Conservation (phyloP, 495 filamentous ascomycete genomes). For the Xylaria scruposa region DNA sequence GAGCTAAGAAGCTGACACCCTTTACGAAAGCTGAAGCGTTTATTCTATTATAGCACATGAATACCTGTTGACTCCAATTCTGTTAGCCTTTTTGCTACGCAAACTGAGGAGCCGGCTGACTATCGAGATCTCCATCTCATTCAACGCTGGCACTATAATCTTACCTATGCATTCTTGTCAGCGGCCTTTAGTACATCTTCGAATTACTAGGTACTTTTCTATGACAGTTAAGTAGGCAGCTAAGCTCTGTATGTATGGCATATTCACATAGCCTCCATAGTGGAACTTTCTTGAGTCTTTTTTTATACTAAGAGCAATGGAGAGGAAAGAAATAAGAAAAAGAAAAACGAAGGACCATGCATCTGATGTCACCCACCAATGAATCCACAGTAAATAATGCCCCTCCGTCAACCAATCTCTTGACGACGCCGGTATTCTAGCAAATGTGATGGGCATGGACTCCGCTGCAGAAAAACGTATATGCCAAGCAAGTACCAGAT, state of each 20-base stretch:
- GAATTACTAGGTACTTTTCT: background rate
- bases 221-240: background rate
- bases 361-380: constrained; percentile 4
- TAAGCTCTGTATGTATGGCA: background rate
- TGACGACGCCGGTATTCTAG: background rate
- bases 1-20: background rate
- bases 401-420: background rate
- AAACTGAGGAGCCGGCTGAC: background rate
- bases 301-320: background rate
- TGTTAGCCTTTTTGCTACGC: no score
- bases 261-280: constrained; percentile 9
- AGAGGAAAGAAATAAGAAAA: background rate
- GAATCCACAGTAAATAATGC: background rate
- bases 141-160: background rate
- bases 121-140: background rate
- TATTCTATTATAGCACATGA: background rate
- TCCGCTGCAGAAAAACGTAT: background rate
- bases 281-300: background rate
- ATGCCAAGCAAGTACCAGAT: background rate
- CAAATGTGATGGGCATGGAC: background rate
- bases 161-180: constrained; percentile 5
- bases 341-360: constrained; percentile 17
- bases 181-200: background rate
- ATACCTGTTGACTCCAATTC: background rate
- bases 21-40: background rate